These are phyloP conservation scores for Paramyrothecium roridum DNA, from an alignment of 2,329 filamentous ascomycete species.

Conservation along the genomic window DNA sequence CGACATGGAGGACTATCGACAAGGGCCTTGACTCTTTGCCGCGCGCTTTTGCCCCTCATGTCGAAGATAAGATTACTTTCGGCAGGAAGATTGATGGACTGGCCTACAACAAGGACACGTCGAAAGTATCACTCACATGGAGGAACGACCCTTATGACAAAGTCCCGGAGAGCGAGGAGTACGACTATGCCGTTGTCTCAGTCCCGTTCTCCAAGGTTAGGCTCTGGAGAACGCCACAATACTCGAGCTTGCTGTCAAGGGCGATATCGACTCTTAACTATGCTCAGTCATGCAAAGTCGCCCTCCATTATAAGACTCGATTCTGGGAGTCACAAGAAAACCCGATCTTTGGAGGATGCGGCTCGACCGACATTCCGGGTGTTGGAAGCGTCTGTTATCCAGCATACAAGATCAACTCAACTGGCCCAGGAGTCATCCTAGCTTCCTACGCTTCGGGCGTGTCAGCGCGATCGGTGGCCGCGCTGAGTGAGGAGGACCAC, in stretches of 20 bases:
- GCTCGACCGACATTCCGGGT: constrained; percentile 4
- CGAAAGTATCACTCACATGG: constrained; percentile 14
- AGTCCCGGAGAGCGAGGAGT: constrained; percentile 21
- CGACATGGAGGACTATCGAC: constrained; percentile 22
- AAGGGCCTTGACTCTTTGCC: constrained; percentile 29
- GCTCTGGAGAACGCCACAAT: constrained; percentile 31
- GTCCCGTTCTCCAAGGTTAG: constrained; percentile 32
- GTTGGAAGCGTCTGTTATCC: constrained; percentile 15
- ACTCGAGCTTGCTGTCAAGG: constrained; percentile 23
- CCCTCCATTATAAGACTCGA: constrained; percentile 54
- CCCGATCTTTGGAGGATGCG: constrained; percentile 40
- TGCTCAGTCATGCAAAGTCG: constrained; percentile 33
- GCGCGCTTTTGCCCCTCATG: constrained; percentile 28
- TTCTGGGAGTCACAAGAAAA: constrained; percentile 23
- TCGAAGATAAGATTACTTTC: constrained; percentile 19
- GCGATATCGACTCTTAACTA: constrained; percentile 20
- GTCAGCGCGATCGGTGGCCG: constrained; percentile 6
- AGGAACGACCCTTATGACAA: constrained; percentile 14
- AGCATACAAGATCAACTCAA: constrained; percentile 12
- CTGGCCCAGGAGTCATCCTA: constrained; percentile 12
- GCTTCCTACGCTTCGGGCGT: constrained; percentile 3
- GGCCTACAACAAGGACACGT: constrained; percentile 14
- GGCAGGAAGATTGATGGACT: constrained; percentile 16
- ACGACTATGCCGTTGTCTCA: constrained; percentile 34
- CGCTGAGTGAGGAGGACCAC: constrained; percentile 15